A percentile compares a stretch with the other conserved stretches of the same genome.
These are phyloP conservation scores for Venturia aucupariae DNA, from an alignment of 2,329 filamentous ascomycete genomes.

Conservation along the genomic window DNA sequence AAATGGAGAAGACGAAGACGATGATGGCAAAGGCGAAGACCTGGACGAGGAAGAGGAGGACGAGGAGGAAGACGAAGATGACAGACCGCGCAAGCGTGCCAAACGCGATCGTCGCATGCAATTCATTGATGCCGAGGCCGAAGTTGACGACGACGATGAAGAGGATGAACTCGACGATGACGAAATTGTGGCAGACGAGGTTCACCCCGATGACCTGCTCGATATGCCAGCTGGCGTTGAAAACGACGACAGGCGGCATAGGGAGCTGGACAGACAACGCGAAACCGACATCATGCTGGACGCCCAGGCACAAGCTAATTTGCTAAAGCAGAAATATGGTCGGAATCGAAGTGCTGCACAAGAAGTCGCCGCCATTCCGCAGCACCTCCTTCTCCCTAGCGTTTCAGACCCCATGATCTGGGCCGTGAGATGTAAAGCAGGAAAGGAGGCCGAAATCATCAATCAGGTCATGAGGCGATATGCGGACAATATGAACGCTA, in stretches of 20 bases:
- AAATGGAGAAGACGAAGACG: constrained; percentile 44
- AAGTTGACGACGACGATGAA: constrained; percentile 89
- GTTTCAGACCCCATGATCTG: constrained; percentile 95
- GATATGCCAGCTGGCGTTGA: constrained; percentile 65
- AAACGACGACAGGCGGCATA: constrained; percentile 83
- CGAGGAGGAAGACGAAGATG: constrained; percentile 32
- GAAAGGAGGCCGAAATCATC: constrained; percentile 88
- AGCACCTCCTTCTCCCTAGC: constrained; percentile 77
- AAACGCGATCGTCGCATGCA: constrained; percentile 66
- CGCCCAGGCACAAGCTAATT: constrained; percentile 84
- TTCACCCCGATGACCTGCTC: constrained; percentile 80
- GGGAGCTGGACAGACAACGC: constrained; percentile 86
- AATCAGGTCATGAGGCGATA: constrained; percentile 82
- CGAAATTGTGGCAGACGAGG: constrained; percentile 79
- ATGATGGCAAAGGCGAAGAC: constrained; percentile 17
- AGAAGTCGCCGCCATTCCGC: constrained; percentile 71
- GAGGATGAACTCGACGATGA: constrained; percentile 80
- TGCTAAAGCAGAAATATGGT: constrained; percentile 80
- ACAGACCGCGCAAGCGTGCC: constrained; percentile 69
- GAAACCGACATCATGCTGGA: constrained; percentile 83
- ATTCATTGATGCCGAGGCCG: constrained; percentile 96
- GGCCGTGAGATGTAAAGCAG: constrained; percentile 86
- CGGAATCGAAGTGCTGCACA: constrained; percentile 59
- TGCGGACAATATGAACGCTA: constrained; percentile 61
- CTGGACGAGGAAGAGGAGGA: constrained; percentile 23